phyloP scores from a whole-genome alignment of 148 eudicot genomes.

The Rheum nobile region DNA sequence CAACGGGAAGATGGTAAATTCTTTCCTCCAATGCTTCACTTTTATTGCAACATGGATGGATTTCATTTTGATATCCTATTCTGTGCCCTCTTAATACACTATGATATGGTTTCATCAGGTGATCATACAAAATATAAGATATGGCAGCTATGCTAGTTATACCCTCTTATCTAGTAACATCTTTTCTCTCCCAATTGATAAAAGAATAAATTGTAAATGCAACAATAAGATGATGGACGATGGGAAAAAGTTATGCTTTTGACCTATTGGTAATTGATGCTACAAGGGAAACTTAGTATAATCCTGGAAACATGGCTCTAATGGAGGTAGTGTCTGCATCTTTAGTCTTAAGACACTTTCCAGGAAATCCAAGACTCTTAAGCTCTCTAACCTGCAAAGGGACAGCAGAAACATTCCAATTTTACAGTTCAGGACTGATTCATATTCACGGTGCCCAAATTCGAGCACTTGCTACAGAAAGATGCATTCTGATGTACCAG shows the following conservation, averaged over 20 bases:
- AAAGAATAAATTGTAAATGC: neutral
- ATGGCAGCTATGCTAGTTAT: neutral
- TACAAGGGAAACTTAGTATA: neutral
- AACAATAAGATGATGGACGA: neutral
- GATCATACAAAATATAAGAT: neutral
- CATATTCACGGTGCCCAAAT: no score
- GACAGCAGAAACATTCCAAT: no score
- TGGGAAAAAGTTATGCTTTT: neutral
- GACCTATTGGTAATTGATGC: neutral
- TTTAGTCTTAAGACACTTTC: neutral
- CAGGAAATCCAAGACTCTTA: neutral
- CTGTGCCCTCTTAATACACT: neutral
- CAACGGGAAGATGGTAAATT: slow-evolving; percentile 79
- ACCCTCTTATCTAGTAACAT: neutral
- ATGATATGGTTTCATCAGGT: neutral
- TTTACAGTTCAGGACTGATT: no score
- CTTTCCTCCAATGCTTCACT: neutral
- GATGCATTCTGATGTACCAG: neutral
- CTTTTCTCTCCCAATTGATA: neutral
- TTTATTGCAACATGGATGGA: neutral
- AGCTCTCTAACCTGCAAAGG: no score
- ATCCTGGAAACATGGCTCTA: neutral
- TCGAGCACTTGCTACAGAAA: no score
- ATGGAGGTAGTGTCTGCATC: neutral
- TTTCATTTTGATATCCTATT: neutral